Evolutionary conservation across 2,329 filamentous ascomycete genomes (phyloP).

Genomic region (Colletotrichum musicola): DNA sequence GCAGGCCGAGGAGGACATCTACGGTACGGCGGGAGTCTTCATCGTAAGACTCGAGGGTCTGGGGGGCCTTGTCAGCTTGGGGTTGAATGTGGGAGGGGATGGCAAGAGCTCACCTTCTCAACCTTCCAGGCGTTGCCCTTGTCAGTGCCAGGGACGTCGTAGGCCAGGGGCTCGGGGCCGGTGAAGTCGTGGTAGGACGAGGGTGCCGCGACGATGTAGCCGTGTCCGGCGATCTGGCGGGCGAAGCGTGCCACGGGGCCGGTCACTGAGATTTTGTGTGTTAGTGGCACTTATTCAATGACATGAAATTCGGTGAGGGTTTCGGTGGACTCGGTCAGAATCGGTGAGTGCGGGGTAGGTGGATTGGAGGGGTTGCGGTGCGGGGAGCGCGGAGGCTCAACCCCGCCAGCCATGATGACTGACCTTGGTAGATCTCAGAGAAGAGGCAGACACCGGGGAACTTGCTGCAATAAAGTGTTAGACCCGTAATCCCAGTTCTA

Average conservation of each 20-base stretch:
- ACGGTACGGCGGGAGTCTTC: constrained; percentile 78
- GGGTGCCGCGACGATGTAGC: constrained; percentile 92
- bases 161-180: constrained; percentile 84
- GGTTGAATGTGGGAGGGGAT: neutral
- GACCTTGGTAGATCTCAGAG: constrained; percentile 96
- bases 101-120: constrained; percentile 68
- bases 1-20: constrained; percentile 76
- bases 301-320: neutral
- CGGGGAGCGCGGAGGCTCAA: constrained; percentile 12
- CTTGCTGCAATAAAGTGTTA: constrained; percentile 53
- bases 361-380: constrained; percentile 27
- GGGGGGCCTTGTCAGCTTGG: neutral
- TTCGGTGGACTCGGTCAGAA: neutral
- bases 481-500: neutral
- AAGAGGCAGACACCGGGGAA: constrained; percentile 92
- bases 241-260: constrained; percentile 91
- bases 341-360: constrained; percentile 15
- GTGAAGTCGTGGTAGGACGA: constrained; percentile 96
- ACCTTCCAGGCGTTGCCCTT: constrained; percentile 89
- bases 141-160: constrained; percentile 90
- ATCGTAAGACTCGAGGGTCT: constrained; percentile 89
- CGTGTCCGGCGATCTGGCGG: constrained; percentile 90
- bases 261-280: constrained; percentile 70
- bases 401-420: constrained; percentile 38
- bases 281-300: neutral